These are phyloP conservation scores for Tritrichomonas musculus DNA, from an alignment of 208 protist genomes.

Conservation along the genomic window DNA sequence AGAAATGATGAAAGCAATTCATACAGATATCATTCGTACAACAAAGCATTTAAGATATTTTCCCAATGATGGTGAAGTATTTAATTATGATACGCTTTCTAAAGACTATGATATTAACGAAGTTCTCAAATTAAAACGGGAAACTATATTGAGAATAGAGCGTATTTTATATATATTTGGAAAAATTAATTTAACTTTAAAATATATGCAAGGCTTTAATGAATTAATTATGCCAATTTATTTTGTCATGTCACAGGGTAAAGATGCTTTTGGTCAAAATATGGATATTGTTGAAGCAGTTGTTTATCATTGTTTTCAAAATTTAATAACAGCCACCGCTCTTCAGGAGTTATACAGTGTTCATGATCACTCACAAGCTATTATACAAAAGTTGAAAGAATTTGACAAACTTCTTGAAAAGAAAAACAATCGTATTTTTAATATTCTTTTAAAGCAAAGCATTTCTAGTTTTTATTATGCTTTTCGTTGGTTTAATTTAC, in stretches of 20 bases:
- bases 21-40: background rate
- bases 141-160: background rate
- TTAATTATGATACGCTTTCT: background rate
- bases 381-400: background rate
- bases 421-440: background rate
- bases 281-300: background rate
- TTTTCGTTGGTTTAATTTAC: background rate
- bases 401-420: background rate
- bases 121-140: background rate
- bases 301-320: background rate
- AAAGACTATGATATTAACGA: background rate
- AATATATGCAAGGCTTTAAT: conserved; percentile 7
- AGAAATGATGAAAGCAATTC: background rate
- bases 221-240: background rate
- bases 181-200: background rate
- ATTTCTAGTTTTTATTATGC: background rate
- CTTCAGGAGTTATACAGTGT: background rate
- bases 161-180: conserved; percentile 2
- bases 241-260: background rate
- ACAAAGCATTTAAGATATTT: background rate
- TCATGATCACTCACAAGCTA: background rate
- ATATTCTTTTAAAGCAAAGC: background rate
- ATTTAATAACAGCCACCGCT: background rate
- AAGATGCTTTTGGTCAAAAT: background rate
- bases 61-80: too few species aligned